Percentiles rank a stretch among this genome's conserved stretches.
Evolutionary conservation across 139 green algal genomes (phyloP).

Genomic region (Coelastrella sp.): DNA sequence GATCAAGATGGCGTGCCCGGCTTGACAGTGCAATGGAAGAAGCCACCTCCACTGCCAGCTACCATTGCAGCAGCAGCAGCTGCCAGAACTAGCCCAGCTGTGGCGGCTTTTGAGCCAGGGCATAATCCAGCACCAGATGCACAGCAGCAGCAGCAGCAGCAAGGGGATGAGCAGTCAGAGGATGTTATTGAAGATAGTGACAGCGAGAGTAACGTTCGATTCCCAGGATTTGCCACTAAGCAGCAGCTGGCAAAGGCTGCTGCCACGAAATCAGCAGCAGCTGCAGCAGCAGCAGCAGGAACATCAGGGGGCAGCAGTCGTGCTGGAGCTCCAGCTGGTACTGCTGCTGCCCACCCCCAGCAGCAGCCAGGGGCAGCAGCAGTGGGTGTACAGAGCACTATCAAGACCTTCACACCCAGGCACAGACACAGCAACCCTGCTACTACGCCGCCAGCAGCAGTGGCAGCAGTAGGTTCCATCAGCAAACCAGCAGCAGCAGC

Average conservation of each 20-base stretch:
- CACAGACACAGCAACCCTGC: not conserved
- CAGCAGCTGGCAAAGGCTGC: not conserved
- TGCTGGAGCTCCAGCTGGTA: not conserved
- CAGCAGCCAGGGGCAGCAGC: not conserved
- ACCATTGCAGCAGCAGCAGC: not conserved
- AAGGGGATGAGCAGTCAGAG: constrained; percentile 4
- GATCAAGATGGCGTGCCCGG: not conserved
- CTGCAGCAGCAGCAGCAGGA: constrained; percentile 1
- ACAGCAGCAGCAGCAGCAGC: constrained; percentile 32
- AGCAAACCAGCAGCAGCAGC: not conserved
- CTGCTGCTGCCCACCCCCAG: not conserved
- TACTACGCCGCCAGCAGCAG: constrained; percentile 9
- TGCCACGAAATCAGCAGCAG: not conserved
- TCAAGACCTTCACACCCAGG: not conserved
- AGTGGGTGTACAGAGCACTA: not conserved
- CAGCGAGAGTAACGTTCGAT: not conserved
- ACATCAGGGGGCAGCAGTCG: not conserved
- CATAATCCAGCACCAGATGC: not conserved
- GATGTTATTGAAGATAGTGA: constrained; percentile 38
- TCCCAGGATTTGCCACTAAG: not conserved
- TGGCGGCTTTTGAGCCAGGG: not conserved
- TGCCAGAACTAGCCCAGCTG: not conserved
- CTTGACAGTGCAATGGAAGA: not conserved
- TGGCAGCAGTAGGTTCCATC: not conserved
- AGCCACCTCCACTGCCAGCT: not conserved